Base-by-base conservation (phyloP, 805 yeast species). In the Yarrowia yakushimensis region DNA sequence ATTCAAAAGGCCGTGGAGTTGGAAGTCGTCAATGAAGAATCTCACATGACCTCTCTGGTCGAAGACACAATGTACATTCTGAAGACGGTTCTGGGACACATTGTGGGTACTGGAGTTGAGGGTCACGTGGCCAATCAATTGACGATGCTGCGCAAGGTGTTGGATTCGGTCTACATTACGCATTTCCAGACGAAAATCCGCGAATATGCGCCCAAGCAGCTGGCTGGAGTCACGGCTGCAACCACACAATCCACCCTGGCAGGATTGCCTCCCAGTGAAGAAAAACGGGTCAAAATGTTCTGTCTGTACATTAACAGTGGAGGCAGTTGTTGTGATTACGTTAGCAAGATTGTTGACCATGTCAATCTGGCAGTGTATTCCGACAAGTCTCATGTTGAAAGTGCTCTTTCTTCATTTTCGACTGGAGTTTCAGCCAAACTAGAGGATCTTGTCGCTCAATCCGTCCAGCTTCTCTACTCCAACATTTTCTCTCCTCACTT, bases 11-110 rank as follows among this genome's bases (percentile, higher is more conserved):
- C 97, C 1, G 82, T 88, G 48, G 80, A 84, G 55, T 78, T 90
- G 33, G 98, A 94, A 71, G 91, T 87, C 67, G 67, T 88, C 18
- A 96, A 96, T 30, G 85, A 81, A 30, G 78, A 85, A 5, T 93
- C 79, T 3, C 67, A 73, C 13, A 82, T 87, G 4, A 84, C 96
- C 0, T 90, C 97, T 0, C 85, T 90, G 22, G 84, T 92, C 23
- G 99, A 94, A 69, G 99, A 94, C 71, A 76, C 89, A 33, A 81
- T 90, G 27, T 78, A 90, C 67, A 83, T 91, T 9, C 75, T 92
- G 46, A 87, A 89, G 69, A 82, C 85, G 36, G 79, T 88, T 17
- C 72, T 91, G 34, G 76, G 84, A 23, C 87, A 86, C 64, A 78
- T 85, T 1, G 77, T 91, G 12, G 86, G 88, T 46, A 82, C 96